Conservation (phyloP, 179 eudicot species). For the Patellifolia procumbens region DNA sequence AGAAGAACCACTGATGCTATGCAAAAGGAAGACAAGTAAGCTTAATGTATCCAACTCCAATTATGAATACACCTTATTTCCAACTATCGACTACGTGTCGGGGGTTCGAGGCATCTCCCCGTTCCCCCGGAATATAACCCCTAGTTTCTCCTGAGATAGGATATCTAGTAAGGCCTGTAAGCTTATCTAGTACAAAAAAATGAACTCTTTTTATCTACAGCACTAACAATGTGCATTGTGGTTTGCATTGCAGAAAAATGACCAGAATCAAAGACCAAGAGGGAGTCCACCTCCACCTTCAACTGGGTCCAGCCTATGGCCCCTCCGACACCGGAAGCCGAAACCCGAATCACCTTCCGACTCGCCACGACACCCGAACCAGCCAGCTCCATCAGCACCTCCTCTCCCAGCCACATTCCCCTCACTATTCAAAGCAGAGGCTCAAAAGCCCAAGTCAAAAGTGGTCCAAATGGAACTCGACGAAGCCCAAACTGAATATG, state of each 20-base stretch:
- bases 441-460: slow-evolving; percentile 34
- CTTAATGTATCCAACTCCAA: background rate
- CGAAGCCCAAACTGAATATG: slow-evolving; percentile 38
- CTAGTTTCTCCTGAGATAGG: too few relatives aligned
- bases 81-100: too few relatives aligned
- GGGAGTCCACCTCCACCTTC: slow-evolving; percentile 32
- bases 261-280: slow-evolving; percentile 6
- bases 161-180: too few relatives aligned
- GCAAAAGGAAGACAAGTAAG: background rate
- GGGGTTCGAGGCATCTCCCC: too few relatives aligned
- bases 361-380: slow-evolving; percentile 17
- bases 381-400: slow-evolving; percentile 39
- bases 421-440: slow-evolving; percentile 28
- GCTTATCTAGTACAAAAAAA: too few relatives aligned
- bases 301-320: slow-evolving; percentile 7
- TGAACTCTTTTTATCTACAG: too few relatives aligned
- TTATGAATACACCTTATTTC: background rate
- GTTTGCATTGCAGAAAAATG: slow-evolving; percentile 19
- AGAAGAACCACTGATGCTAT: background rate
- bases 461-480: slow-evolving; percentile 35
- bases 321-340: slow-evolving; percentile 19
- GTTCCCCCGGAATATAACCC: too few relatives aligned
- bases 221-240: background rate
- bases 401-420: slow-evolving; percentile 24
- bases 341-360: slow-evolving; percentile 17